Evolutionary conservation across 345 rosid species (phyloP).

Genomic region (Syzygium jambos): DNA sequence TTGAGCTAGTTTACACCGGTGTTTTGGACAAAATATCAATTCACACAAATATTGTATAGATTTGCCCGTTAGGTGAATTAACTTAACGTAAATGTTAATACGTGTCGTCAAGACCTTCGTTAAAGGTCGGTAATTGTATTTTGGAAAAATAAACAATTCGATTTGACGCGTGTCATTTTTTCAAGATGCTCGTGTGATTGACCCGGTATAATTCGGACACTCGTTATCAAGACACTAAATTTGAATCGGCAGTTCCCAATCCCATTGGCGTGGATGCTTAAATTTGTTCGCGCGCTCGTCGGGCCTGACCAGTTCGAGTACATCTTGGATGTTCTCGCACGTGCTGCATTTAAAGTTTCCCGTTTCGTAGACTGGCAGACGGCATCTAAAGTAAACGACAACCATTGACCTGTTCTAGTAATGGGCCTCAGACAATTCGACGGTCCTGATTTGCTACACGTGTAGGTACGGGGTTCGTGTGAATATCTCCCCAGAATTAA

Average conservation of each 20-base stretch:
- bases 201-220: no score
- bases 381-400: background rate
- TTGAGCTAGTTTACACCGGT: fast-evolving
- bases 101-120: background rate
- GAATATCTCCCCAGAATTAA: background rate
- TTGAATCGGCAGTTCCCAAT: background rate
- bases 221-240: no score
- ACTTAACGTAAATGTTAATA: background rate
- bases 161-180: background rate
- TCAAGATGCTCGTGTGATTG: background rate
- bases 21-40: fast-evolving
- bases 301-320: background rate
- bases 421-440: background rate
- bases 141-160: background rate
- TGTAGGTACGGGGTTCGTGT: background rate
- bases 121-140: background rate
- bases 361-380: background rate
- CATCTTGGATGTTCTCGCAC: background rate
- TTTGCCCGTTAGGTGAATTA: background rate
- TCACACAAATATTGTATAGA: background rate
- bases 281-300: background rate
- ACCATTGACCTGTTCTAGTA: no score
- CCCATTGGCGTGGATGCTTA: background rate
- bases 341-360: background rate
- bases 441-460: background rate